Evolutionary conservation across 129 eudicot genomes (phyloP), one percentile per base, ranked within the genome.

Genomic region (carrot (Daucus carota)): DNA sequence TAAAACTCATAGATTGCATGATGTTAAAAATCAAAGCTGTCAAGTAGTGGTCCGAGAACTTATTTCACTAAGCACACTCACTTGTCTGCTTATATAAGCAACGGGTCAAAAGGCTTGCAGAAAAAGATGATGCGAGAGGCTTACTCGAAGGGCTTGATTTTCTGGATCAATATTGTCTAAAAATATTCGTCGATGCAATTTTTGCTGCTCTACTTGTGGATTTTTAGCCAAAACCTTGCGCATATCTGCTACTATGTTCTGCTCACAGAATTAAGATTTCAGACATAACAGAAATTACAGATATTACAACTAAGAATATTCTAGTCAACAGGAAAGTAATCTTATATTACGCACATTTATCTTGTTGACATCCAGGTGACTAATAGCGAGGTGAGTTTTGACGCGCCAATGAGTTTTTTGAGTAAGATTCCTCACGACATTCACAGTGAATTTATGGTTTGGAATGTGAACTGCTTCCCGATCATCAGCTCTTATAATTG

Each of bases 361-460:
- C 77, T 91, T 88, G 82, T 84, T 85, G 73, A 86, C 97, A 86
- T 91, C 97, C 84, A 91, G 77, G 59, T 91, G 97, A 77, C 97
- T 91, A 78, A 91, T 83, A 50, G 97, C 91, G 74, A 91, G 85
- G 79, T 91, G 97, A 48, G 97, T 91, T 79, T 91, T 91, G 79
- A 91, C 85, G 44, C 97, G 94, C 97, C 97, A 91, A 73, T 91
- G 97, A 73, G 92, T 86, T 84, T 83, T 91, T 80, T 91, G 97
- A 80, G 81, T 86, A 79, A 91, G 90, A 88, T 91, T 91, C 80
- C 97, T 85, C 75, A 91, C 97, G 42, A 88, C 88, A 72, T 81
- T 91, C 54, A 86, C 88, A 8, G 92, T 88, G 73, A 91, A 91
- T 76, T 88, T 85, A 82, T 91, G 93, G 78, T 88, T 91, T 72